Percentiles rank a stretch among this genome's conserved stretches.
These are phyloP conservation scores for Aspergillus incahuasiensis DNA, from an alignment of 495 filamentous ascomycete species.

Conservation along the genomic window DNA sequence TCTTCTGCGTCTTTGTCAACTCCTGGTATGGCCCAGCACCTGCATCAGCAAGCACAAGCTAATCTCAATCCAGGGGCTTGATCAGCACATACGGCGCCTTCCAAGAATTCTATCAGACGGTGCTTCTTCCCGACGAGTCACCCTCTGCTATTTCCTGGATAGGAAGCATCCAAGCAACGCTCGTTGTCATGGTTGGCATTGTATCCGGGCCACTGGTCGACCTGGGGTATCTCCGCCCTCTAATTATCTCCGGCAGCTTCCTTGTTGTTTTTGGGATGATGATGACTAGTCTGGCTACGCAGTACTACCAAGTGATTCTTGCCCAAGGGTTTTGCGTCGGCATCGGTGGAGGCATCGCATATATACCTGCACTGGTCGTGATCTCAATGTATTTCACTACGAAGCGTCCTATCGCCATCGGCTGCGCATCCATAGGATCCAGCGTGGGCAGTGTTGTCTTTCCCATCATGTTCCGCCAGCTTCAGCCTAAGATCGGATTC, in stretches of 20 bases:
- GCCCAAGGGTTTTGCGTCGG: slow-evolving; percentile 40
- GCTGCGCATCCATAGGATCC: slow-evolving; percentile 40
- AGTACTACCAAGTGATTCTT: slow-evolving; percentile 37
- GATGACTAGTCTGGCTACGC: slow-evolving; percentile 38
- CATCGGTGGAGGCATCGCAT: slow-evolving; percentile 36
- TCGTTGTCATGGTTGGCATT: slow-evolving; percentile 38
- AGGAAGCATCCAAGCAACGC: slow-evolving; percentile 39
- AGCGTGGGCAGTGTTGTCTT: slow-evolving; percentile 47
- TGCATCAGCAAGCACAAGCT: not conserved
- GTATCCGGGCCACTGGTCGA: slow-evolving; percentile 44
- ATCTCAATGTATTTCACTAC: slow-evolving; percentile 41
- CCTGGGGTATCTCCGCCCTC: slow-evolving; percentile 32
- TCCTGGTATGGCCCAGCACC: slow-evolving; percentile 20
- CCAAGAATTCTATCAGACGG: slow-evolving; percentile 40
- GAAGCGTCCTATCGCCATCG: slow-evolving; percentile 40
- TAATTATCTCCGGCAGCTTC: slow-evolving; percentile 28
- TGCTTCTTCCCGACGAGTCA: slow-evolving; percentile 25
- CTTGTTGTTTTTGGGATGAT: slow-evolving; percentile 45
- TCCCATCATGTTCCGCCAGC: slow-evolving; percentile 48
- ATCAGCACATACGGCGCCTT: slow-evolving; percentile 46
- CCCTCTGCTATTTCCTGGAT: slow-evolving; percentile 43
- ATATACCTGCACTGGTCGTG: slow-evolving; percentile 38
- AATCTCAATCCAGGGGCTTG: slow-evolving; percentile 29
- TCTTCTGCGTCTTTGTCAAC: slow-evolving; percentile 27
- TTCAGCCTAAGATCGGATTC: slow-evolving; percentile 47